Base-by-base conservation (phyloP, 345 rosid species). In the Eucalyptus erythrocorys region DNA sequence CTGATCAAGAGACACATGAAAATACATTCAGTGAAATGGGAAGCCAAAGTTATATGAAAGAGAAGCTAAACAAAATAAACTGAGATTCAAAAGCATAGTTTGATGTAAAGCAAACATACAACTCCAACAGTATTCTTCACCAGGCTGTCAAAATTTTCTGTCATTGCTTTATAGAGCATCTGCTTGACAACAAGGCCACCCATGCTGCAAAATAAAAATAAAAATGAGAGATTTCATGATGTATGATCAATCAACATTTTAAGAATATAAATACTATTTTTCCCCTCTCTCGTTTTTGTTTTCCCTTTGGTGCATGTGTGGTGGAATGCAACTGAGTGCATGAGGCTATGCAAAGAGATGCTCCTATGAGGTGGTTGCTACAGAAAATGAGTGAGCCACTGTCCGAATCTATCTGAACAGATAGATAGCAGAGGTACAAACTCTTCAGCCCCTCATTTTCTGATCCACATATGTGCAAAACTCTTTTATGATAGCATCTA, bases 131-230 rank as follows among this genome's bases (percentile, higher is more conserved):
- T 98, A 93, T 97, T 98, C 89, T 94, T 93, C 91, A 98, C 99
- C 87, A 98, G 94, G 87, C 92, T 93, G 87, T 93, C 93, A 85
- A 95, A 90, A 85, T 95, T 98, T 93, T 98, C 98, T 85, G 90
- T 91, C 94, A 93, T 98, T 30, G 99, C 99, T 95, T 93, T 95
- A 92, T 94, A 87, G 85, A 98, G 92, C 89, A 98, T 94, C 97
- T 98, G 98, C 97, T 98, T 98, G 89, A 98, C 98, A 68, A 98
- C 97, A 89, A 97, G 95, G 87, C 99, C 99, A 90, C 99, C 99
- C 99, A 98, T 93, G 92, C 99, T 98, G 95, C 95, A 92, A 61
- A 86, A 51, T 7, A 51, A 51, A 51, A 85, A 40, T 11, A 6
- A 61, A 86, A 86, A 86, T 82, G 80, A 86, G 48, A 17, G 48